phyloP scores from a whole-genome alignment of 257 asterid species.

The Cordia subcordata region DNA sequence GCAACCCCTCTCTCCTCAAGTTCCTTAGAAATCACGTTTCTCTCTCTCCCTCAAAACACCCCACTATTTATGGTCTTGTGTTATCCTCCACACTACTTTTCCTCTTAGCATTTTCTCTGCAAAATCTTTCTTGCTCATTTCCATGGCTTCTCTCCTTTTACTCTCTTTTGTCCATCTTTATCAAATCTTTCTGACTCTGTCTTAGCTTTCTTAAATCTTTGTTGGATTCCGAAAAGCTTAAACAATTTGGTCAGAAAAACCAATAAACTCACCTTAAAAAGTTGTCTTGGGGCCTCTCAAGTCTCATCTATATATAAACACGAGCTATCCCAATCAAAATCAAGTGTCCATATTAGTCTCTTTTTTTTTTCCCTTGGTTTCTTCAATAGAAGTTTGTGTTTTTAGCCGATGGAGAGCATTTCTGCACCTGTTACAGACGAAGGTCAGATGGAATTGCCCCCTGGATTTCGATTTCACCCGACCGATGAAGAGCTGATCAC shows the following conservation, averaged over 20 bases:
- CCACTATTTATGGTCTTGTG: conserved; percentile 35
- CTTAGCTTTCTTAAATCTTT: conserved; percentile 7
- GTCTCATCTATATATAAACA: too few species aligned
- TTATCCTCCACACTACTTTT: conserved; percentile 20
- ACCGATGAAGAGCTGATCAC: conserved; percentile 77
- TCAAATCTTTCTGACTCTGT: conserved; percentile 10
- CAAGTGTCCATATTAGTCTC: not conserved
- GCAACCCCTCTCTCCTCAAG: conserved; percentile 18
- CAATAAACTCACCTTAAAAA: not conserved
- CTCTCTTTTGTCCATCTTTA: conserved; percentile 9
- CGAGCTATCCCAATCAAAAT: not conserved
- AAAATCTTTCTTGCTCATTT: conserved; percentile 13
- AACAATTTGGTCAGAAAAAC: conserved; percentile 3
- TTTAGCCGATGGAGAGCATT: conserved; percentile 33
- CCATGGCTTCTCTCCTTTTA: conserved; percentile 18
- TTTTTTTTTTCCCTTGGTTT: not conserved
- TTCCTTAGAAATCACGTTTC: conserved; percentile 50
- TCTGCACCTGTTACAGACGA: conserved; percentile 19
- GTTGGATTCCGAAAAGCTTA: not conserved
- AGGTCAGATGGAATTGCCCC: conserved; percentile 50
- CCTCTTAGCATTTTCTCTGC: conserved; percentile 21
- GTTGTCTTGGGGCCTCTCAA: too few species aligned
- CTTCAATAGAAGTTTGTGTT: not conserved
- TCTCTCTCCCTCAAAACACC: conserved; percentile 9
- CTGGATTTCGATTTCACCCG: conserved; percentile 79